A percentile compares a stretch with the other conserved stretches of the same genome.
Conservation (phyloP, 1,284 basidiomycete species). For the Rugosomyces carneus region DNA sequence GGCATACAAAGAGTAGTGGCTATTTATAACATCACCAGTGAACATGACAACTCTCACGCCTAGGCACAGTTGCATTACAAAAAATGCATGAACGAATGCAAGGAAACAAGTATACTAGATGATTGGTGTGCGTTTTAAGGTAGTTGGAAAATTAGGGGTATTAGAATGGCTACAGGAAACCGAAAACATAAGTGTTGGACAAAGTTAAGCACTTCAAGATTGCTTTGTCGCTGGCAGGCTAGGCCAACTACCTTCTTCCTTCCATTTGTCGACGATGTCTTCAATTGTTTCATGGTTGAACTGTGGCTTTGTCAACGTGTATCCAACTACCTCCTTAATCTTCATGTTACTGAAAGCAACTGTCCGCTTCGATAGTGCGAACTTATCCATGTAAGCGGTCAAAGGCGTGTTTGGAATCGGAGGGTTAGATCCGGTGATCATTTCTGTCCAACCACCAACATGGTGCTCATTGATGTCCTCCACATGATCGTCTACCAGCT, state of each 20-base stretch:
- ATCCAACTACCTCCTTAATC: slow-evolving; percentile 71
- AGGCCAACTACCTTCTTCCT: slow-evolving; percentile 71
- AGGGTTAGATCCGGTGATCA: slow-evolving; percentile 71
- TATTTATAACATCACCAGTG: not conserved
- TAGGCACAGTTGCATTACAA: too few species aligned
- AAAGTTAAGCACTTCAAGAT: not conserved
- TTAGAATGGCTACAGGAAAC: not conserved
- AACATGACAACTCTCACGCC: too few species aligned
- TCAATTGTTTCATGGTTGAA: slow-evolving; percentile 61
- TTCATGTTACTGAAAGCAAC: slow-evolving; percentile 64
- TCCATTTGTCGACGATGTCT: slow-evolving; percentile 76
- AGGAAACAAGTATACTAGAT: not conserved
- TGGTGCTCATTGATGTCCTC: slow-evolving; percentile 90
- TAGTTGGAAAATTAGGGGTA: not conserved
- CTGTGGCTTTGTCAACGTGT: slow-evolving; percentile 56
- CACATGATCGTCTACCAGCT: slow-evolving; percentile 61
- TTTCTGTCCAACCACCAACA: slow-evolving; percentile 79
- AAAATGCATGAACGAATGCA: not conserved
- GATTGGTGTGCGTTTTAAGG: not conserved
- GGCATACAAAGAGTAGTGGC: slow-evolving; percentile 1
- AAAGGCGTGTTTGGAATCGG: slow-evolving; percentile 73
- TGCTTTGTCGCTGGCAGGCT: slow-evolving; percentile 24
- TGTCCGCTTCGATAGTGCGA: slow-evolving; percentile 59
- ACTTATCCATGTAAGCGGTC: slow-evolving; percentile 79
- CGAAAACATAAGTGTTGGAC: not conserved